Evolutionary conservation across 352 stramenopile species (phyloP), one percentile per base, ranked within the genome.

Genomic region (Globisporangium uncinulatum): DNA sequence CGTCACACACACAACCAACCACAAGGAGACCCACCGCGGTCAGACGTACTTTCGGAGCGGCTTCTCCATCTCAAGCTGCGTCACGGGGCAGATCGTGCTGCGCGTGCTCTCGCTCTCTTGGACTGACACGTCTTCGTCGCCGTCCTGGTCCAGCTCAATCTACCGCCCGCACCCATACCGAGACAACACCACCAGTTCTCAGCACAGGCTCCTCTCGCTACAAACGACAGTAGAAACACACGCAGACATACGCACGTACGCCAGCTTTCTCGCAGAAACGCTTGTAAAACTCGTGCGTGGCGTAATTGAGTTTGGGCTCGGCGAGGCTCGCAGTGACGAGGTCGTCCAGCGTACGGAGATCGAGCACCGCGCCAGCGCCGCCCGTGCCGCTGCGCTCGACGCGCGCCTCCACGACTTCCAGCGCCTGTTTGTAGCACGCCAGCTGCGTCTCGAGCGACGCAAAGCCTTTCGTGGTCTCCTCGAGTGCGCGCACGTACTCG

Each of bases 41-140:
- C 34, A 6, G 3, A 69, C 71, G 42, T 58, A 94, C 85, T 94
- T 94, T 47, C 66, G 65, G 37, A 94, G 41, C 6, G 85, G 85
- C 11, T 92, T 79, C 39, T 77, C 69, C 65, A 94, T 94, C 59
- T 88, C 72, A 55, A 92, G 63, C 60, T 92, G 85, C 32, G 83
- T 94, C 36, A 94, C 83, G 0, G 85, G 85, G 45, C 85, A 94
- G 21, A 83, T 79, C 10, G 69, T 87, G 68, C 69, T 94, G 45
- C 71, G 76, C 36, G 56, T 69, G 59, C 82, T 93, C 62, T 93
- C 83, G 49, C 75, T 92, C 47, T 91, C 76, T 42, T 93, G 85
- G 46, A 94, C 79, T 3, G 86, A 73, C 37, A 94, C 79, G 46
- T 94, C 85, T 20, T 85, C 82, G 32, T 94, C 76, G 17, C 57